These are phyloP conservation scores for Solanum rostratum DNA, from an alignment of 257 asterid species.

Conservation along the genomic window DNA sequence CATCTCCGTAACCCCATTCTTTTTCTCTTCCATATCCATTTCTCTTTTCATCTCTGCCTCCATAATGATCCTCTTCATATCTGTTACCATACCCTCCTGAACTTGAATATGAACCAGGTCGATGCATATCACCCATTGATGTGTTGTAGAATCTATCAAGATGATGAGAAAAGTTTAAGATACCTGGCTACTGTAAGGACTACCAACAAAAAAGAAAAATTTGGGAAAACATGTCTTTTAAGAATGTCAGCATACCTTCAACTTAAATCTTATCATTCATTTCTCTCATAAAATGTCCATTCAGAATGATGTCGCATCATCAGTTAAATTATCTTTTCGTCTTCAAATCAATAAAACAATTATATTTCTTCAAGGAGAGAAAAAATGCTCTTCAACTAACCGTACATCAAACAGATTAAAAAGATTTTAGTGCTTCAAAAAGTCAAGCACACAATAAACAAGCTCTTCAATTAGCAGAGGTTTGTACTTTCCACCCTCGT, in stretches of 20 bases:
- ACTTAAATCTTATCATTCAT: neutral
- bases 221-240: neutral
- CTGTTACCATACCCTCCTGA: slow-evolving; percentile 58
- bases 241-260: neutral
- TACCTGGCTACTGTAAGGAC: neutral
- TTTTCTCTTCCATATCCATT: slow-evolving; percentile 77
- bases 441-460: neutral
- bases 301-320: neutral
- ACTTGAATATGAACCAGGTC: slow-evolving; percentile 44
- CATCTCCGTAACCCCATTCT: slow-evolving; percentile 64
- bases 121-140: slow-evolving; percentile 56
- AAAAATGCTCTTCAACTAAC: neutral
- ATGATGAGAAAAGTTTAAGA: neutral
- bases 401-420: neutral
- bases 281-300: neutral
- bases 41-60: slow-evolving; percentile 65
- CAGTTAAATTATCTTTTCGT: neutral
- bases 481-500: neutral
- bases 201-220: neutral
- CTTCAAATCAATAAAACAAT: neutral
- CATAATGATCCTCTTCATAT: slow-evolving; percentile 66
- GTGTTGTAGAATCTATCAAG: slow-evolving; percentile 52
- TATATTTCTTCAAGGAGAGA: neutral
- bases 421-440: neutral
- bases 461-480: neutral